Evolutionary conservation across 2,329 filamentous ascomycete species (phyloP), one percentile per base, ranked within the genome.

Genomic region (Ophiostoma ips): DNA sequence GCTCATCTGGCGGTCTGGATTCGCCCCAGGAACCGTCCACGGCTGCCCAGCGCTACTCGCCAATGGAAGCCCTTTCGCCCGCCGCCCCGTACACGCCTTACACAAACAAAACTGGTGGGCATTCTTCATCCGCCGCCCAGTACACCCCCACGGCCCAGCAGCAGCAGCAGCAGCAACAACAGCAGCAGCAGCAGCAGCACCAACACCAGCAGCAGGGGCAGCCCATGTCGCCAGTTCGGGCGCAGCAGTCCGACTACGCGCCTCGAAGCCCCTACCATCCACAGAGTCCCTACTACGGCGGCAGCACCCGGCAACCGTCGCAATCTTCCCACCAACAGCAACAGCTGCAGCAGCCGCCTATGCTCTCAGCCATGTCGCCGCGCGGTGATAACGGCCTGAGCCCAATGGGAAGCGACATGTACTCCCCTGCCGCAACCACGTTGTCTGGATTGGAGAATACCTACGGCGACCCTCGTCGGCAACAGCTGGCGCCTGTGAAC

Each of bases 31-130:
- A 90, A 61, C 81, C 85, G 52, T 92, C 87, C 40, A 75, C 86
- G 47, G 87, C 87, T 51, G 86, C 88, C 53, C 86, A 94, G 64
- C 81, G 89, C 62, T 96, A 96, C 68, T 96, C 90, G 44, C 92
- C 90, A 56, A 95, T 95, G 89, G 90, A 95, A 64, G 77, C 80
- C 15, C 71, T 94, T 54, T 87, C 88, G 53, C 86, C 88, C 37
- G 79, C 83, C 33, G 83, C 85, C 50, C 81, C 87, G 33, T 94
- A 94, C 68, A 76, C 41, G 21, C 31, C 74, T 43, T 94, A 94
- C 67, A 75, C 77, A 35, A 62, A 73, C 19, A 68, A 84, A 71
- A 63, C 77, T 71, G 55, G 48, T 5, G 21, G 13, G 7, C 16
- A 78, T 70, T 61, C 71, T 56, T 71, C 63, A 73, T 76, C 55